Evolutionary conservation across 148 eudicot genomes (phyloP).

Genomic region (Rhododendron kiyosumense): DNA sequence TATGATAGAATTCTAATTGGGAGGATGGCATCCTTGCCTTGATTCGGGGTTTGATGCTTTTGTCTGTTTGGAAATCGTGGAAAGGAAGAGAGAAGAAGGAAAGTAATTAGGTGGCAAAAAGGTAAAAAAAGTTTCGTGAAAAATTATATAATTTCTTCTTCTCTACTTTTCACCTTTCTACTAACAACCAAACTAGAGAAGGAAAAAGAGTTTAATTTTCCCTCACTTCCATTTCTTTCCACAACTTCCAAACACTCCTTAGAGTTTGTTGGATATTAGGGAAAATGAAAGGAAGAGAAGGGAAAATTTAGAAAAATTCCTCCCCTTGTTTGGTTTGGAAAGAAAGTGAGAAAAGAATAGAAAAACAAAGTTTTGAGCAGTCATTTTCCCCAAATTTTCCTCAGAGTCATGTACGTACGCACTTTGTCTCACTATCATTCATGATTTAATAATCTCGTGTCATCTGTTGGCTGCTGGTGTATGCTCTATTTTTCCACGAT

Average conservation of each 20-base stretch:
- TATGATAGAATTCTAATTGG: neutral
- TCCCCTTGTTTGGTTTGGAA: neutral
- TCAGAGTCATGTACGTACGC: neutral
- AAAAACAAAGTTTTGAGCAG: neutral
- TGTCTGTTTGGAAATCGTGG: neutral
- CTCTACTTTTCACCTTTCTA: neutral
- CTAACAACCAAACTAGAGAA: neutral
- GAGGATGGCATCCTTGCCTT: neutral
- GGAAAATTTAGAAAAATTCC: neutral
- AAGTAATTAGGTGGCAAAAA: neutral
- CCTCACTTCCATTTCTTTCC: neutral
- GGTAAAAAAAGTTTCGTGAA: neutral
- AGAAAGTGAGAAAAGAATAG: neutral
- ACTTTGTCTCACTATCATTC: neutral
- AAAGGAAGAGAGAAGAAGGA: neutral
- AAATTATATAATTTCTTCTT: neutral
- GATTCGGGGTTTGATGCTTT: neutral
- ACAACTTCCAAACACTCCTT: neutral
- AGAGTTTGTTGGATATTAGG: neutral
- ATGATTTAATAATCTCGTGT: neutral
- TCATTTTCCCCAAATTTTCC: neutral
- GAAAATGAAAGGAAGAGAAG: neutral
- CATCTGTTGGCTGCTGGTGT: constrained; percentile 2
- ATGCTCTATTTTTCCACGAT: neutral
- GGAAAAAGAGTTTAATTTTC: neutral